A percentile compares a stretch with the other conserved stretches of the same genome.
phyloP scores from a whole-genome alignment of 345 rosid species.

The Lumnitzera racemosa region DNA sequence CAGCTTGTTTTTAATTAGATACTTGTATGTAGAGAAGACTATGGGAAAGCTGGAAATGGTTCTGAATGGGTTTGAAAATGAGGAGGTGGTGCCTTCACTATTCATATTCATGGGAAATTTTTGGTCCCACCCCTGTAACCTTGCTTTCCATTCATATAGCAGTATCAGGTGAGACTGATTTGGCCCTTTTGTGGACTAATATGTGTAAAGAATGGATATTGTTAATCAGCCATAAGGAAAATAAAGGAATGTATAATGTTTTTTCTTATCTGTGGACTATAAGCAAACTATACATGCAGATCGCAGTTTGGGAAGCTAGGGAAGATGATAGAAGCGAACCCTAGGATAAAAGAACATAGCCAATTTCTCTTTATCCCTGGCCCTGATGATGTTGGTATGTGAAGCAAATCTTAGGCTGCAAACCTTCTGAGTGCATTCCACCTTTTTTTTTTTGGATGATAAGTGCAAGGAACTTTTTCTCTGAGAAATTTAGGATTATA shows the following conservation, averaged over 20 bases:
- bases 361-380: conserved; percentile 90
- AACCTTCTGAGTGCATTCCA: background rate
- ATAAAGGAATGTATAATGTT: too few species aligned
- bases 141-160: conserved; percentile 66
- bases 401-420: background rate
- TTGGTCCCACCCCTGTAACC: conserved; percentile 75
- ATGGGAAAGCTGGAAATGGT: conserved; percentile 69
- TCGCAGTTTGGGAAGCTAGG: conserved; percentile 79
- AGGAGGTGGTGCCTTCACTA: conserved; percentile 78
- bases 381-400: conserved; percentile 82
- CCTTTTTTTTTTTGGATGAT: too few species aligned
- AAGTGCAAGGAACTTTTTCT: background rate
- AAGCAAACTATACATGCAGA: conserved; percentile 24
- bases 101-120: conserved; percentile 97
- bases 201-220: background rate
- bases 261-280: background rate
- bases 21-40: conserved; percentile 59
- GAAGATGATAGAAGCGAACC: conserved; percentile 60
- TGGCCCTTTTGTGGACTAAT: background rate
- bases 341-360: conserved; percentile 67
- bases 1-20: conserved; percentile 17
- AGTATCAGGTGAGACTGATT: conserved; percentile 53
- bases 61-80: conserved; percentile 70
- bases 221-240: background rate
- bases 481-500: background rate